Evolutionary conservation across 768 basidiomycete genomes (phyloP).

Genomic region (Xerocomus brunneocitrinus): DNA sequence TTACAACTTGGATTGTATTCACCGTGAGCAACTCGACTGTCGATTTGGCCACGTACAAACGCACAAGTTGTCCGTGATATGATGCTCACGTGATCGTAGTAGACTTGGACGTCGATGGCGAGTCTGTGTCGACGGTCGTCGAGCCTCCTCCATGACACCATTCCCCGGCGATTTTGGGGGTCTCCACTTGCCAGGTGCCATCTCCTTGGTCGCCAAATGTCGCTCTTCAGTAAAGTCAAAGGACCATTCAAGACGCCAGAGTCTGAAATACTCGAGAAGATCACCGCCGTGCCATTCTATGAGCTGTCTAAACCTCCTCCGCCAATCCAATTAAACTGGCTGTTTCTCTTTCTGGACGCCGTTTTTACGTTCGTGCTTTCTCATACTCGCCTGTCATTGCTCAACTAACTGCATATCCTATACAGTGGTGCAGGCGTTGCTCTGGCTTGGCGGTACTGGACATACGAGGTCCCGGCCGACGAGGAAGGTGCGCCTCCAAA

Average conservation of each 20-base stretch:
- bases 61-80: neutral
- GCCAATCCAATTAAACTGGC: conserved; percentile 23
- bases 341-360: conserved; percentile 26
- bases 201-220: conserved; percentile 11
- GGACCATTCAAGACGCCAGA: conserved; percentile 12
- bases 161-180: neutral
- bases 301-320: conserved; percentile 16
- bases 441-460: conserved; percentile 28
- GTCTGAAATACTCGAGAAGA: conserved; percentile 14
- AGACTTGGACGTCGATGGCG: conserved; percentile 1
- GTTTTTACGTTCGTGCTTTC: conserved; percentile 26
- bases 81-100: neutral
- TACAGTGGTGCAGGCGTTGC: conserved; percentile 24
- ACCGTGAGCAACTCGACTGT: too few relatives aligned
- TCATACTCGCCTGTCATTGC: neutral
- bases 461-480: conserved; percentile 14
- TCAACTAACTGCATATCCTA: neutral
- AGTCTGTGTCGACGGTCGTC: conserved; percentile 10
- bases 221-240: conserved; percentile 3
- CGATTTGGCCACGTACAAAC: too few relatives aligned
- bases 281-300: conserved; percentile 24
- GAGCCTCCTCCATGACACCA: neutral
- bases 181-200: neutral
- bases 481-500: conserved; percentile 11
- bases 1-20: too few relatives aligned